phyloP scores from a whole-genome alignment of 768 basidiomycete species.

The Pleurotus tuber-regium region DNA sequence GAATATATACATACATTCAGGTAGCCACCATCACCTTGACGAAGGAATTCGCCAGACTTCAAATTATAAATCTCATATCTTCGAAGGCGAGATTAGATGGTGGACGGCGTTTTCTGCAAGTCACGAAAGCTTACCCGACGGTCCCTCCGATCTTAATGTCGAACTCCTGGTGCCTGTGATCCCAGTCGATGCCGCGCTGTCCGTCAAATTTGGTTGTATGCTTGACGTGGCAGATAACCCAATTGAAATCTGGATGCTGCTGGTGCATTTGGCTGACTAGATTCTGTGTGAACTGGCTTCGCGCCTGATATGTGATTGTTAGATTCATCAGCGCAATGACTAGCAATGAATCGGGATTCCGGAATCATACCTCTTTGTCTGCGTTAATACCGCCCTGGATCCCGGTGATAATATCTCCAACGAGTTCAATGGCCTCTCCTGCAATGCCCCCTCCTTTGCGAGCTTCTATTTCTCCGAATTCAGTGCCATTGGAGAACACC shows the following conservation, averaged over 20 bases:
- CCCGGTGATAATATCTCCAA: neutral
- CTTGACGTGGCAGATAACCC: conserved; percentile 9
- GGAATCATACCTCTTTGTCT: neutral
- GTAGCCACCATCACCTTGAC: conserved; percentile 4
- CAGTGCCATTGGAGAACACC: neutral
- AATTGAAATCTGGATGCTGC: conserved; percentile 7
- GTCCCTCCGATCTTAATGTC: conserved; percentile 11
- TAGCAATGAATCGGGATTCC: neutral
- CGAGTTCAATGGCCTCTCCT: neutral
- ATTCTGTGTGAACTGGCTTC: neutral
- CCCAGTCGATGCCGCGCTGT: conserved; percentile 5
- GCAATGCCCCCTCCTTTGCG: neutral
- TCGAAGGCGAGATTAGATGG: neutral
- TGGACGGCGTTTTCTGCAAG: too few relatives aligned
- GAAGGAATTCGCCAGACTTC: conserved; percentile 1
- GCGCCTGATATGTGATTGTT: neutral
- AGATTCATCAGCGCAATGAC: neutral
- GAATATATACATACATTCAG: neutral
- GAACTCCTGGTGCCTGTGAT: conserved; percentile 13
- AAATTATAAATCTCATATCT: conserved; percentile 12
- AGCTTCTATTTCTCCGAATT: too few relatives aligned
- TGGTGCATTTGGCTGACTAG: neutral
- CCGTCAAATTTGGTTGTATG: conserved; percentile 6
- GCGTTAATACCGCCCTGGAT: neutral
- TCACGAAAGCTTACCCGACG: conserved; percentile 5